Percentiles rank a stretch among this genome's conserved stretches.
These are phyloP conservation scores for Diaporthe destruens DNA, from an alignment of 2,329 filamentous ascomycete species.

Conservation along the genomic window DNA sequence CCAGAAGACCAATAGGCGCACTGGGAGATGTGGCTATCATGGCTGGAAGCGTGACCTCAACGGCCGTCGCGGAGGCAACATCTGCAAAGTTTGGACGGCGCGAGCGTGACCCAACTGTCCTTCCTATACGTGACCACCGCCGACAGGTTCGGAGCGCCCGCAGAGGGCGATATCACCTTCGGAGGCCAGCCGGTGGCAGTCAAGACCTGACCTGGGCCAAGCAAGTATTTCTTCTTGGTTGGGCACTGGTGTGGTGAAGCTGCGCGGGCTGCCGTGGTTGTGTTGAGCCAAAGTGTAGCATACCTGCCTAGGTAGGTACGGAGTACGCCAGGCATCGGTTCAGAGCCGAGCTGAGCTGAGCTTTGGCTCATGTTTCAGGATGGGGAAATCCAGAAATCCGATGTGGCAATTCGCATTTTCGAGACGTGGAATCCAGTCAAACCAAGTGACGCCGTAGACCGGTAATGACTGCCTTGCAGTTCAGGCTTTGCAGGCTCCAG, in stretches of 20 bases:
- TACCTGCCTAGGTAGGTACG: no score
- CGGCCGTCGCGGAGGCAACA: slow-evolving; percentile 41
- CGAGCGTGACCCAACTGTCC: slow-evolving; percentile 24
- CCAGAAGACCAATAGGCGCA: slow-evolving; percentile 40
- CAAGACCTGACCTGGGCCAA: slow-evolving; percentile 17
- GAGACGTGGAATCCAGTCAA: slow-evolving; percentile 1
- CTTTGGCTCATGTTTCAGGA: slow-evolving; percentile 27
- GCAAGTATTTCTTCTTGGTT: slow-evolving; percentile 6
- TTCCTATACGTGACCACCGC: slow-evolving; percentile 41
- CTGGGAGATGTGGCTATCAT: slow-evolving; percentile 39
- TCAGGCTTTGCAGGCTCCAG: slow-evolving; percentile 4
- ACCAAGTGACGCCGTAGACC: background rate
- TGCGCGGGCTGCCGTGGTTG: background rate
- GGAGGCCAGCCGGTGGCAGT: slow-evolving; percentile 41
- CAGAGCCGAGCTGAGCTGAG: slow-evolving; percentile 1
- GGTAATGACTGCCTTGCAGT: slow-evolving; percentile 24
- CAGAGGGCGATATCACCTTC: slow-evolving; percentile 38
- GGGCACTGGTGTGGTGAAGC: background rate
- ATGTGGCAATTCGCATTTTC: slow-evolving; percentile 22
- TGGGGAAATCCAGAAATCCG: slow-evolving; percentile 35
- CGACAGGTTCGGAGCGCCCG: slow-evolving; percentile 37
- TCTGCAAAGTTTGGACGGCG: slow-evolving; percentile 41
- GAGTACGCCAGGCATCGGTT: background rate
- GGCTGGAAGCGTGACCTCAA: slow-evolving; percentile 43
- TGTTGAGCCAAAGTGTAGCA: background rate